Percentiles rank a stretch among this genome's conserved stretches.
Evolutionary conservation across 768 basidiomycete genomes (phyloP).

Genomic region (Kwoniella bestiolae): DNA sequence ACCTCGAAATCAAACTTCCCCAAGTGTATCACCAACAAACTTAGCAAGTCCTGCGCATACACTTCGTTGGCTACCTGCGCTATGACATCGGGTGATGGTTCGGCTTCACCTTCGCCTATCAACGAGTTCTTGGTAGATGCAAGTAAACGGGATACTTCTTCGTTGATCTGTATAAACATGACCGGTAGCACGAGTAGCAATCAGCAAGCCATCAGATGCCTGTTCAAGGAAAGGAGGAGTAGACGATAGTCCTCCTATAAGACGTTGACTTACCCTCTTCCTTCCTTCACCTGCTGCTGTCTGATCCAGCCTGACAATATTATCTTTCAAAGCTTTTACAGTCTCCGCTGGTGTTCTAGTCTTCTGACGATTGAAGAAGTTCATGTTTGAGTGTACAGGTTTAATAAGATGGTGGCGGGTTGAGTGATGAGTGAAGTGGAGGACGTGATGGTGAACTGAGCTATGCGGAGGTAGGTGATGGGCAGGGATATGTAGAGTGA

Average conservation of each 20-base stretch:
- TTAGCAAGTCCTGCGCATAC: conserved; percentile 85
- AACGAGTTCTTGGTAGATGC: conserved; percentile 33
- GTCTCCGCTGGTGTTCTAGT: conserved; percentile 43
- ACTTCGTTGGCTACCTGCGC: conserved; percentile 96
- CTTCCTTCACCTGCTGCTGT: conserved; percentile 34
- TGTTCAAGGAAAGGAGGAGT: too few species aligned
- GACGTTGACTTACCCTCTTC: conserved; percentile 29
- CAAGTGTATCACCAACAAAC: conserved; percentile 77
- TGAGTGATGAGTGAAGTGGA: conserved; percentile 1
- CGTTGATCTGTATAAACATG: conserved; percentile 41
- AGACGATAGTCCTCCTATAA: too few species aligned
- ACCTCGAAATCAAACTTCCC: conserved; percentile 92
- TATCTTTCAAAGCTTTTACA: conserved; percentile 42
- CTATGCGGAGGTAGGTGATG: neutral
- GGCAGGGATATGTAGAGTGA: neutral
- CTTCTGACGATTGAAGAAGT: conserved; percentile 51
- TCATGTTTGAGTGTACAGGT: conserved; percentile 27
- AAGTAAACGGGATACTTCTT: conserved; percentile 42
- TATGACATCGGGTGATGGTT: conserved; percentile 77
- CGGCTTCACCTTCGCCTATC: conserved; percentile 36
- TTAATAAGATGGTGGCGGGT: neutral
- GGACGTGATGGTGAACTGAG: neutral
- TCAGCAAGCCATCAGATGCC: too few species aligned
- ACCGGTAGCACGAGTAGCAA: neutral
- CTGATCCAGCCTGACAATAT: conserved; percentile 40